Base-by-base conservation (phyloP, 306 rosid genomes). In the Pyrus bretschneideri region DNA sequence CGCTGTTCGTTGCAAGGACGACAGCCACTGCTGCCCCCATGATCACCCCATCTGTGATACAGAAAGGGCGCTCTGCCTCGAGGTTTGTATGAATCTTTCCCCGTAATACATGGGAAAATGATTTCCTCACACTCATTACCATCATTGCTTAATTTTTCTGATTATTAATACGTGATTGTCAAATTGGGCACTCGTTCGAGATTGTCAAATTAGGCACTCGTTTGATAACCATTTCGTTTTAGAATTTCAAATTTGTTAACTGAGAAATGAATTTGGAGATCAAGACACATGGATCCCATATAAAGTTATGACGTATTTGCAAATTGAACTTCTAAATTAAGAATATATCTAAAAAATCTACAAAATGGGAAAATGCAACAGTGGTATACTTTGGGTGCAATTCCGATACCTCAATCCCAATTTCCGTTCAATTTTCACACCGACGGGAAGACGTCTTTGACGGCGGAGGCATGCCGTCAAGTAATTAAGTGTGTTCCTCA, bases 381-480 rank as follows among this genome's bases (percentile, higher is more conserved):
- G 25, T n/a, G 10, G 4, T 22, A 29, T 7, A 10, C 6, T 38
- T 35, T 11, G 46, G 29, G 46, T n/a, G 49, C 46, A 33, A 29
- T 66, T 33, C n/a, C 25, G 15, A 23, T 58, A 72, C 55, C 55
- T 58, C 51, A 66, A 35, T 33, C 70, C 21, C 70, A 35, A 65
- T 18, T 65, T 9, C 46, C 3, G 70, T 33, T 8, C 13, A 66
- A 3, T 17, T 66, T 66, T 66, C 49, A 88, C 27, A 92, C 80
- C 33, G 98, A 86, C 4, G 98, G 96, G 60, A 96, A 96, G 2
- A 92, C 98, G 18, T 96, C 99, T 78, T 96, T 96, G 19, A 96
- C 98, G 35, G 99, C 99, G 19, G 99, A 91, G 1, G 99, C 99
- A n/a, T 15, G 99, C 99, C 67, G 98, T 85, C 79, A 96, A 89